These are phyloP conservation scores for Ophiostoma novo-ulmi DNA, from an alignment of 2,329 filamentous ascomycete species.

Conservation along the genomic window DNA sequence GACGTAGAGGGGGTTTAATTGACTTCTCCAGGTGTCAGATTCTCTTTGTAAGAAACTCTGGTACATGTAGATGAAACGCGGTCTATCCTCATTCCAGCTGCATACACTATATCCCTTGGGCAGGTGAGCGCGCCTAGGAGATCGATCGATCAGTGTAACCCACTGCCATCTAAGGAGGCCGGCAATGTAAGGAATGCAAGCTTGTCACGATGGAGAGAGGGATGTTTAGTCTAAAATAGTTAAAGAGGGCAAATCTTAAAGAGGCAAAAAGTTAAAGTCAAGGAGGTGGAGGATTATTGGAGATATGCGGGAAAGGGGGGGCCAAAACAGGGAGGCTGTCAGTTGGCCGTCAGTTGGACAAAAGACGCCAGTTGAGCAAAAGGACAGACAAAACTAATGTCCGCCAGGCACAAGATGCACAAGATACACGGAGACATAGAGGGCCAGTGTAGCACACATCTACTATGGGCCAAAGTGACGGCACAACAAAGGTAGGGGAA, in stretches of 20 bases:
- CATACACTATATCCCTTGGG: not conserved
- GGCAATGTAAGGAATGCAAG: not conserved
- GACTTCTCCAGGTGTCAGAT: not conserved
- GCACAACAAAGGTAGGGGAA: not conserved
- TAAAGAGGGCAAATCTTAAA: not conserved
- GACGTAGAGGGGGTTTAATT: not conserved
- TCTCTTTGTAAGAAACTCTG: not conserved
- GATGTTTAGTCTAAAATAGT: not conserved
- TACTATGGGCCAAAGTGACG: not conserved
- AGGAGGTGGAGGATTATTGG: not conserved
- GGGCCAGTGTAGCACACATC: not conserved
- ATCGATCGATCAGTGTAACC: conserved; percentile 2
- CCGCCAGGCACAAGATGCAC: not conserved
- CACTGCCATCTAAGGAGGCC: not conserved
- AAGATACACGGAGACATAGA: not conserved
- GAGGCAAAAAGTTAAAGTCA: not conserved
- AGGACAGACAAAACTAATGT: not conserved
- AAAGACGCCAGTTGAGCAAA: not conserved
- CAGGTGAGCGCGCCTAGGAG: conserved; percentile 1
- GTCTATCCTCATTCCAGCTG: not conserved
- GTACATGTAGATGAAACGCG: not conserved
- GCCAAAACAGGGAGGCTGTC: not conserved
- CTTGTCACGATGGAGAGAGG: not conserved
- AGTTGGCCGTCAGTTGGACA: not conserved
- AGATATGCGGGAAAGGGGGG: not conserved